Evolutionary conservation across 768 basidiomycete species (phyloP), one percentile per base, ranked within the genome.

Genomic region (Cystofilobasidium macerans): DNA sequence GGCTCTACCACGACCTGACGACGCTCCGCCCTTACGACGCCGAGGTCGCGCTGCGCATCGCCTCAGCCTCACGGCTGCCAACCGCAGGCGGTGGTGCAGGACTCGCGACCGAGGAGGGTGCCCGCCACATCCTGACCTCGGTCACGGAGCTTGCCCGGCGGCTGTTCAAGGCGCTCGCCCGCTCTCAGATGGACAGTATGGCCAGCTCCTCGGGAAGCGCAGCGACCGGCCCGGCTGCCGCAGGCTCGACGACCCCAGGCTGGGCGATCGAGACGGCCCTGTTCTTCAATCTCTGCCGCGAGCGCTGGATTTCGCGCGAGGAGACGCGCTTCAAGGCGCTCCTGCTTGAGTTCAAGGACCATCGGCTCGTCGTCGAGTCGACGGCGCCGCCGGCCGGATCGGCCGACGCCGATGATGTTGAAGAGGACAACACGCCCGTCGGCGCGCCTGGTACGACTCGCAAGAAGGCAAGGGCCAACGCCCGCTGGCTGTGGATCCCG

Each of bases 271-370:
- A 77, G 36, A 74, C 72, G 36, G 74, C 75, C 38, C 70, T 73
- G 22, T 68, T 28, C 57, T 77, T 38, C 73, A 73, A 43, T 56
- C 81, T 63, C 76, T 82, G 20, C 12, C 78, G 86, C 61, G 87
- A 88, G 57, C 81, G 87, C 56, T 94, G 97, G 71, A 83, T 97
- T 57, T 91, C 93, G 13, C 86, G 87, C 45, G 91, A 85, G 74
- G 91, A 93, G 70, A 87, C 86, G 4, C 84, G 90, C 42, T 79
- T 94, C 72, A 81, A 87, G 48, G 82, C 89, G 12, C 79, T 94
- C 38, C 77, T 98, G 60, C 85, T 85, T 16, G 95, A 98, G 76
- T 98, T 93, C 75, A 82, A 83, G 71, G 95, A 98, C 75, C 95
- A 99, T 70, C 84, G 83, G 2, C 74, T 97, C 73, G 83, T 97